A percentile compares a stretch with the other conserved stretches of the same genome.
Conservation (phyloP, 169 alveolate genomes). For the Plasmodium relictum region DNA sequence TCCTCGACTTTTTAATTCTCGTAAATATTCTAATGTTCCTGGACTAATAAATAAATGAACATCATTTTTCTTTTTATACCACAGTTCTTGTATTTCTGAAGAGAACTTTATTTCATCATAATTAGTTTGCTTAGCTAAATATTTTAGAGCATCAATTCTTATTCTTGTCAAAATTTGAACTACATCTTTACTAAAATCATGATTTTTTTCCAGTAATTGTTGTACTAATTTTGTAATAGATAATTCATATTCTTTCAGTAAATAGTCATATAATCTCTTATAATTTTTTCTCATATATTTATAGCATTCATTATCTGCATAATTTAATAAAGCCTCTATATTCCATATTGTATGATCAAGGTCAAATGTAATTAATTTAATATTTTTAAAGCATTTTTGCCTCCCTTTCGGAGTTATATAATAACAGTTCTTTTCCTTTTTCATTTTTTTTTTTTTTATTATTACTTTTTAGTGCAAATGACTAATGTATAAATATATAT, state of each 20-base stretch:
- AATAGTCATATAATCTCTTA: constrained; percentile 47
- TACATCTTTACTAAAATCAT: constrained; percentile 14
- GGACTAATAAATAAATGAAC: constrained; percentile 72
- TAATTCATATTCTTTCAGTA: constrained; percentile 28
- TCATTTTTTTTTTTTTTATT: constrained; percentile 10
- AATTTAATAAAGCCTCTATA: constrained; percentile 45
- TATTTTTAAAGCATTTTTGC: constrained; percentile 38
- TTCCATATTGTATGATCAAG: constrained; percentile 75
- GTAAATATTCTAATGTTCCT: constrained; percentile 63
- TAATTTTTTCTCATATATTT: constrained; percentile 55
- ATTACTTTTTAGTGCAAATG: too few relatives aligned
- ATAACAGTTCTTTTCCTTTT: constrained; percentile 22
- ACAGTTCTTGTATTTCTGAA: constrained; percentile 37
- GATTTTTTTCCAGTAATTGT: constrained; percentile 23
- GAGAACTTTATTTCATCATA: constrained; percentile 49
- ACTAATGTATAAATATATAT: too few relatives aligned
- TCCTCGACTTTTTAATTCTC: constrained; percentile 53
- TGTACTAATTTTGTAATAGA: constrained; percentile 45
- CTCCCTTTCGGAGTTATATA: constrained; percentile 53
- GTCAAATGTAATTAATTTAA: constrained; percentile 57
- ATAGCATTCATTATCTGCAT: constrained; percentile 69
- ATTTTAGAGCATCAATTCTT: constrained; percentile 52
- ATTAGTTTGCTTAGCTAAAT: constrained; percentile 52
- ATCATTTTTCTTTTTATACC: constrained; percentile 64
- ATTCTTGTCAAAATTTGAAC: constrained; percentile 48